Base-by-base conservation (phyloP, 805 yeast genomes). In the Schwanniomyces polymorphus region DNA sequence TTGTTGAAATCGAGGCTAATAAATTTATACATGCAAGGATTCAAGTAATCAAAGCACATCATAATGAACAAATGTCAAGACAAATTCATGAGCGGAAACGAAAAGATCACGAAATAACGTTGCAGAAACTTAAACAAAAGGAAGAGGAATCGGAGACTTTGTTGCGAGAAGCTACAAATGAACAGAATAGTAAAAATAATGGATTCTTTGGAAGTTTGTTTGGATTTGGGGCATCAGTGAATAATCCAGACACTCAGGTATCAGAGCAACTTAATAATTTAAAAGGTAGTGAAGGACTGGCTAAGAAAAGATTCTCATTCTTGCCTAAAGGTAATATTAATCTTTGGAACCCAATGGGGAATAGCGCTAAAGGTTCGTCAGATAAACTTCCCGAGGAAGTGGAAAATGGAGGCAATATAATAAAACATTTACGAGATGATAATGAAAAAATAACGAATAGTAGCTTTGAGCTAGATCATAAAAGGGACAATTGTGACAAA, bases 81-180 rank as follows among this genome's bases (percentile, higher is more conserved):
- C 63, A 65, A 50, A 65, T 73, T 42, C 67, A 64, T 45, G 76
- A 70, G 44, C 59, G 78, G 38, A 68, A 67, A 47, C 58, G 66
- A 27, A 59, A 58, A 41, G 78, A 73, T 50, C 76, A 72, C 50
- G 76, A 72, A 45, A 40, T 57, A 38, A 68, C 66, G 42, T 58
- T 73, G 14, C 59, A 58, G 40, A 65, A 71, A 44, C 53, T 72
- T 27, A 63, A 60, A 47, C 50, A 54, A 39, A 71, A 69, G 55
- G 77, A 73, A 51, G 74, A 67, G 47, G 70, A 71, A 48, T 70
- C 67, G 44, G 76, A 68, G 40, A 55, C 56, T 40, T 62, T 61
- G 25, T 43, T 70, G 23, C 53, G 58, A 34, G 57, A 60, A 5
- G 70, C 70, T 6, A 60, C 63, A 11, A 51, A 52, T 11, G 62